Evolutionary conservation across 192 early-diverging fungal species (phyloP).

Genomic region (Linnemannia schmuckeri): DNA sequence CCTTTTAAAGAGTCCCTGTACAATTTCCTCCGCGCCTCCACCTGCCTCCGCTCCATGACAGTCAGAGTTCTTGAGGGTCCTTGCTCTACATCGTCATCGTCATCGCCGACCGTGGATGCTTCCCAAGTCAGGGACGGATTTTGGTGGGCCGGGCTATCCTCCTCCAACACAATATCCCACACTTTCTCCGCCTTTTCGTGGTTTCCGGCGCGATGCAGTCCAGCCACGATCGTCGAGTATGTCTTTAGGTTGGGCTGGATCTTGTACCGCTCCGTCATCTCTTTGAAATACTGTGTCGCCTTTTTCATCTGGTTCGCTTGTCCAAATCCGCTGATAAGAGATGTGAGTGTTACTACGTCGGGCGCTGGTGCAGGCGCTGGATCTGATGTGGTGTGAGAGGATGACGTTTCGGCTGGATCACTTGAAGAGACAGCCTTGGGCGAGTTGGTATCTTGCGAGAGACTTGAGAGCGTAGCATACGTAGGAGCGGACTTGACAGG

Average conservation of each 20-base stretch:
- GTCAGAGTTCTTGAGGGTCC: not conserved
- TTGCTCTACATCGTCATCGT: not conserved
- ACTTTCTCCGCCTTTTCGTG: slow-evolving; percentile 28
- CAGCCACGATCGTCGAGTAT: slow-evolving; percentile 35
- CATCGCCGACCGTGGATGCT: not conserved
- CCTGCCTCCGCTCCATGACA: slow-evolving; percentile 25
- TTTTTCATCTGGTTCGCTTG: slow-evolving; percentile 31
- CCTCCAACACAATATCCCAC: slow-evolving; percentile 39
- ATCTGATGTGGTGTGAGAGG: not conserved
- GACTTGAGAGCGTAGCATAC: not conserved
- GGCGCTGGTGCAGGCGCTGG: slow-evolving; percentile 6
- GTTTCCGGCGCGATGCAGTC: slow-evolving; percentile 31
- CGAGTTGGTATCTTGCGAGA: slow-evolving; percentile 1
- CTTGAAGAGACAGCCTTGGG: not conserved
- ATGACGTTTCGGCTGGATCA: not conserved
- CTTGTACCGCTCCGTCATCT: slow-evolving; percentile 30
- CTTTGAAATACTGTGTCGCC: slow-evolving; percentile 30
- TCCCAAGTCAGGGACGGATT: not conserved
- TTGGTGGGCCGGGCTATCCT: not conserved
- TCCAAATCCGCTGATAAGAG: slow-evolving; percentile 42
- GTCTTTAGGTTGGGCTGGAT: slow-evolving; percentile 51
- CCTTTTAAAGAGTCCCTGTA: slow-evolving; percentile 23
- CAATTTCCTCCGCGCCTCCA: slow-evolving; percentile 28
- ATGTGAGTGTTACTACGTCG: slow-evolving; percentile 38
- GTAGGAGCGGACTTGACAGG: slow-evolving; percentile 18